Percentiles rank a stretch among this genome's conserved stretches.
Conservation (phyloP, 768 basidiomycete species). For the Terana coerulea region DNA sequence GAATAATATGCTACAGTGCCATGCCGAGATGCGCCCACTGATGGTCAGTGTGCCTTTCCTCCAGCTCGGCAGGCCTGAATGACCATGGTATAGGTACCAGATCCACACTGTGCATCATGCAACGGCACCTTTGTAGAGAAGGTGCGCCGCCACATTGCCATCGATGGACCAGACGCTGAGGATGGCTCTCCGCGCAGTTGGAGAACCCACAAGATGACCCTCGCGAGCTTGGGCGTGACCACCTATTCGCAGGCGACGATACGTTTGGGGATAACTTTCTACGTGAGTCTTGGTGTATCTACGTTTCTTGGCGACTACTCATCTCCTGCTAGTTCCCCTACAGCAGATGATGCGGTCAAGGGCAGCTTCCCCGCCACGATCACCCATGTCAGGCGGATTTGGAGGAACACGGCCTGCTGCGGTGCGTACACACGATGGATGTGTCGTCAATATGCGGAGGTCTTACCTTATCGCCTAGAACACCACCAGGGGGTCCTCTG, state of each 20-base stretch:
- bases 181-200: constrained; percentile 41
- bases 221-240: constrained; percentile 53
- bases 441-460: background rate
- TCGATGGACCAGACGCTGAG: background rate
- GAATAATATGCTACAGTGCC: constrained; percentile 49
- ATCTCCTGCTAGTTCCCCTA: constrained; percentile 14
- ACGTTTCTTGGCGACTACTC: background rate
- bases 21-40: constrained; percentile 83
- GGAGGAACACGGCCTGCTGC: background rate
- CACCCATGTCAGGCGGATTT: background rate
- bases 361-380: constrained; percentile 1
- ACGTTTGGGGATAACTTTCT: constrained; percentile 40
- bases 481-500: constrained; percentile 9
- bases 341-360: constrained; percentile 15
- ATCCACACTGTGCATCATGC: constrained; percentile 83
- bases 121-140: constrained; percentile 80
- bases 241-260: constrained; percentile 21
- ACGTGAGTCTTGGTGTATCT: constrained; percentile 29
- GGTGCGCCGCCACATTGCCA: constrained; percentile 33
- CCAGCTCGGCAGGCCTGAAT: constrained; percentile 7
- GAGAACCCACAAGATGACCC: constrained; percentile 76
- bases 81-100: constrained; percentile 52
- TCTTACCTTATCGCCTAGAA: background rate
- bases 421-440: background rate
- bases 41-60: constrained; percentile 48